phyloP scores from a whole-genome alignment of 2,329 filamentous ascomycete genomes.

The Lecanoromycetidae sp. region DNA sequence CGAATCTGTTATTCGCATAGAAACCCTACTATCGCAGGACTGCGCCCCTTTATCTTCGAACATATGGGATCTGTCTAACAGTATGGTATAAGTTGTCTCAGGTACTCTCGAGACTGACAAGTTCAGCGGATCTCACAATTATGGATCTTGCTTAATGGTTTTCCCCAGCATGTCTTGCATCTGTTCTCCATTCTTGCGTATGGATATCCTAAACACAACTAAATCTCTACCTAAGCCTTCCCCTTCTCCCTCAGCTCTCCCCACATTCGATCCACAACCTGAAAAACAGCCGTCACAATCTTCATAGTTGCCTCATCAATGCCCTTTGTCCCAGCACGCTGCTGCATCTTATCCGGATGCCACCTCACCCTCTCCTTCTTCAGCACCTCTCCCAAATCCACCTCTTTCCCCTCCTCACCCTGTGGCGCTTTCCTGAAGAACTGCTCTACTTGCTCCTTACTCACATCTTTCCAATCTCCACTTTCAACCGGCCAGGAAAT shows the following conservation, averaged over 20 bases:
- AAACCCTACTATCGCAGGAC: too few species aligned
- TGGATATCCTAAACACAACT: background rate
- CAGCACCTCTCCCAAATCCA: constrained; percentile 41
- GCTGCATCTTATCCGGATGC: constrained; percentile 98
- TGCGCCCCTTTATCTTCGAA: too few species aligned
- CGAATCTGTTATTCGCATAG: too few species aligned
- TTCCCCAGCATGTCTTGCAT: too few species aligned
- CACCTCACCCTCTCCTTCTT: constrained; percentile 82
- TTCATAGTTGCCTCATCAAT: constrained; percentile 62
- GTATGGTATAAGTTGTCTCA: too few species aligned
- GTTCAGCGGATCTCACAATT: too few species aligned
- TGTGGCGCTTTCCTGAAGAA: constrained; percentile 52
- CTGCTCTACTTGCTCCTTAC: constrained; percentile 47
- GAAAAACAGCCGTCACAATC: constrained; percentile 79
- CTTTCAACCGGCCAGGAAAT: constrained; percentile 65
- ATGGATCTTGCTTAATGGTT: too few species aligned
- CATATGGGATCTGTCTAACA: too few species aligned
- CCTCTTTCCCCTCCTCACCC: background rate
- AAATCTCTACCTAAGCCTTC: constrained; percentile 16
- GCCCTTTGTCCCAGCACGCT: constrained; percentile 59
- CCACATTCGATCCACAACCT: constrained; percentile 77
- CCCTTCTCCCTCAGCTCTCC: constrained; percentile 46
- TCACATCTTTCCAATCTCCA: constrained; percentile 45
- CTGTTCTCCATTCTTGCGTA: background rate
- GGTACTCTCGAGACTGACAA: too few species aligned